phyloP scores from a whole-genome alignment of 1,284 basidiomycete genomes.

The Sanghuangporus sanghuang region DNA sequence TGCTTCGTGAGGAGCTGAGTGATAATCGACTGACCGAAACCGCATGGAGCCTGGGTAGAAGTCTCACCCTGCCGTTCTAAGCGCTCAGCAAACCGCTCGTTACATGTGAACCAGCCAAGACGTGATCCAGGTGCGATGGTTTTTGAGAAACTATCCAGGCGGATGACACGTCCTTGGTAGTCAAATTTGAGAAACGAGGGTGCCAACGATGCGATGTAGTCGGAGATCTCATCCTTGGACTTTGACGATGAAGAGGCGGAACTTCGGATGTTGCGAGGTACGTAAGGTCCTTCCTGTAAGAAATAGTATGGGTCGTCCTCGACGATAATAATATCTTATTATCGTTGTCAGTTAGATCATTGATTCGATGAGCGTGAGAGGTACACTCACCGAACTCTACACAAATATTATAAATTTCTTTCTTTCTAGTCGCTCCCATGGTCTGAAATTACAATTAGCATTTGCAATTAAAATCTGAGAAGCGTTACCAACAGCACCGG shows the following conservation, averaged over 20 bases:
- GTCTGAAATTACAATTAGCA: constrained; percentile 35
- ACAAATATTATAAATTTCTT: constrained; percentile 75
- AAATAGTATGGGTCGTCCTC: constrained; percentile 86
- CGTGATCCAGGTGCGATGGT: constrained; percentile 75
- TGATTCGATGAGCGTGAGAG: neutral
- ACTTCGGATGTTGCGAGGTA: constrained; percentile 38
- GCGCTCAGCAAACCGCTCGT: constrained; percentile 65
- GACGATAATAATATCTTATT: constrained; percentile 60
- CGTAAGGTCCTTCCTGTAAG: constrained; percentile 56
- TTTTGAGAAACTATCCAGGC: constrained; percentile 81
- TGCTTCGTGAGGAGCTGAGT: constrained; percentile 52
- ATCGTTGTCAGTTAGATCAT: neutral
- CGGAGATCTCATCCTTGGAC: constrained; percentile 19
- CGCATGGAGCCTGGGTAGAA: constrained; percentile 67
- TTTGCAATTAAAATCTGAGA: neutral
- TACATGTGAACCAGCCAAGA: constrained; percentile 77
- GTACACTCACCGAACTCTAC: constrained; percentile 60
- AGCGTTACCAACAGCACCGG: constrained; percentile 50
- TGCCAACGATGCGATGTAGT: constrained; percentile 49
- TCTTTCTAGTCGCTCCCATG: constrained; percentile 63
- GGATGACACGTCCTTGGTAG: constrained; percentile 74
- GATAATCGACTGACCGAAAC: constrained; percentile 66
- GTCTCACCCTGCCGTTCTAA: constrained; percentile 74
- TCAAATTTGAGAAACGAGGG: constrained; percentile 72
- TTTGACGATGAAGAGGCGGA: constrained; percentile 22